Percentiles rank a stretch among this genome's conserved stretches.
Evolutionary conservation across 345 rosid species (phyloP).

Genomic region (Isatis tinctoria): DNA sequence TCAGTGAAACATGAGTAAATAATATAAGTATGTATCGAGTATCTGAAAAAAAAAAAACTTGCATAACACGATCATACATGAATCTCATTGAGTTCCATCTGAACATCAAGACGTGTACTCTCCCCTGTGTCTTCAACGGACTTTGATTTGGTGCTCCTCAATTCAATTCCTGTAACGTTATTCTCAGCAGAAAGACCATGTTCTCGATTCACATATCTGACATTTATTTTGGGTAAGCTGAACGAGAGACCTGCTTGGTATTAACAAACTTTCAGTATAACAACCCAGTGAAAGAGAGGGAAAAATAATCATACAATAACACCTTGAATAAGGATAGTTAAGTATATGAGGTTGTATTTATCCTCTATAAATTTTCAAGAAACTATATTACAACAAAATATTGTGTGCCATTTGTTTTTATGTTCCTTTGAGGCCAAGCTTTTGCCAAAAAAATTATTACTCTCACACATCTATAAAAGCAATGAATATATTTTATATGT

Average conservation of each 20-base stretch:
- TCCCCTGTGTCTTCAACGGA: slow-evolving; percentile 79
- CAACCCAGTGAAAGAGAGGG: neutral
- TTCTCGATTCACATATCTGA: slow-evolving; percentile 64
- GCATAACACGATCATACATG: slow-evolving; percentile 50
- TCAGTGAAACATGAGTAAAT: slow-evolving; percentile 12
- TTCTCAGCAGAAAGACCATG: slow-evolving; percentile 60
- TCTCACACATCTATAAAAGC: no score
- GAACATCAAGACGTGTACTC: slow-evolving; percentile 80
- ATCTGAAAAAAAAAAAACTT: slow-evolving; percentile 21
- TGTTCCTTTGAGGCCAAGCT: no score
- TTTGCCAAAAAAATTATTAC: no score
- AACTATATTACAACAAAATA: no score
- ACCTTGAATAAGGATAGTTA: no score
- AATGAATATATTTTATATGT: no score
- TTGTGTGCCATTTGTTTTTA: no score
- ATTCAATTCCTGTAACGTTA: slow-evolving; percentile 71
- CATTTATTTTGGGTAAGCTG: slow-evolving; percentile 68
- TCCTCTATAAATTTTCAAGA: no score
- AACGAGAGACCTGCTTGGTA: slow-evolving; percentile 57
- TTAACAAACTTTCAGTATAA: neutral
- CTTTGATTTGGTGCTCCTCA: slow-evolving; percentile 60
- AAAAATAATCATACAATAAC: neutral
- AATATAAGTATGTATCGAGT: slow-evolving; percentile 1
- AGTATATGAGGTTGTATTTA: no score
- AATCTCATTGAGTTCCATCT: slow-evolving; percentile 83